A percentile compares a stretch with the other conserved stretches of the same genome.
These are phyloP conservation scores for Plasmodium gonderi DNA, from an alignment of 169 alveolate genomes.

Conservation along the genomic window DNA sequence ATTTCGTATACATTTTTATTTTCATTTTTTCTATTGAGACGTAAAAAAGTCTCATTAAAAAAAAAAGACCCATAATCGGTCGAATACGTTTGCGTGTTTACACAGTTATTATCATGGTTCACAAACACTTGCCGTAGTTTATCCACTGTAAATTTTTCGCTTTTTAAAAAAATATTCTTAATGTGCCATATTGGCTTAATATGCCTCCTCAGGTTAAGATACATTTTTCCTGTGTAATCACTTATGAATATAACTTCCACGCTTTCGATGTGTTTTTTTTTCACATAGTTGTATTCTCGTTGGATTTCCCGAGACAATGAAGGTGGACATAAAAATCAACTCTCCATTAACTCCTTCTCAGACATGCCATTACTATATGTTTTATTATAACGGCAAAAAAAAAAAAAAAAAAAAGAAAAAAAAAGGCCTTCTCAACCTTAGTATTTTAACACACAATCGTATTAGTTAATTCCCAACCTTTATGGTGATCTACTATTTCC, in stretches of 20 bases:
- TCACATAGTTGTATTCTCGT: not conserved
- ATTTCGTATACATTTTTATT: slow-evolving; percentile 34
- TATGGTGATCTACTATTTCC: no score
- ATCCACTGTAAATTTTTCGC: not conserved
- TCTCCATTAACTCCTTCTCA: not conserved
- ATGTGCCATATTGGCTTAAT: slow-evolving; percentile 31
- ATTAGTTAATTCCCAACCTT: no score
- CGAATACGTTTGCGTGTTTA: not conserved
- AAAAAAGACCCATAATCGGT: not conserved
- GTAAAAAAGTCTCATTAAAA: slow-evolving; percentile 33
- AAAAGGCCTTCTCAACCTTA: not conserved
- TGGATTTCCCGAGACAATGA: not conserved
- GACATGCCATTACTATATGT: not conserved
- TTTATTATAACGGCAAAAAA: not conserved
- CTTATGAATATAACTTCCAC: not conserved
- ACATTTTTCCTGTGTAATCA: slow-evolving; percentile 6
- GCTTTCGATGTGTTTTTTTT: not conserved
- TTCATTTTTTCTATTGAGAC: not conserved
- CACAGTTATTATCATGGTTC: not conserved
- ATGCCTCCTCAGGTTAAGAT: slow-evolving; percentile 16
- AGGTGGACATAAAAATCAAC: not conserved
- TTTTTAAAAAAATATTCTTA: slow-evolving; percentile 33
- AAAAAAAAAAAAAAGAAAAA: not conserved
- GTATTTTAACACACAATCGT: no score
- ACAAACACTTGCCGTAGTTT: not conserved